Evolutionary conservation across 768 basidiomycete species (phyloP).

Genomic region (Leccinum barrowsii): DNA sequence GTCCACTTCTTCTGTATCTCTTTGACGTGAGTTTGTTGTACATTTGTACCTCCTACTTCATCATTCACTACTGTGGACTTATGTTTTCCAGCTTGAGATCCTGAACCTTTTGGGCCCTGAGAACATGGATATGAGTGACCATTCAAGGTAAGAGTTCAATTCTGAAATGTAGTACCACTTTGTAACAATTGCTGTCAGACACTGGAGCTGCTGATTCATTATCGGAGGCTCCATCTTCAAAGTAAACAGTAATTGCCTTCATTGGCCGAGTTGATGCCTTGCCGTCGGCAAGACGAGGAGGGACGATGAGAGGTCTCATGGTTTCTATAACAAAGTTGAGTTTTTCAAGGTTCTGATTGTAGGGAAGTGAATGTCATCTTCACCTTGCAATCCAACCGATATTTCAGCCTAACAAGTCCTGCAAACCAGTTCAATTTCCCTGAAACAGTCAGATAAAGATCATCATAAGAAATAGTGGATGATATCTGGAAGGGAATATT

Average conservation of each 20-base stretch:
- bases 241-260: not conserved
- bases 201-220: too few species aligned
- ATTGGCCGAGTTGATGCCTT: not conserved
- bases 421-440: not conserved
- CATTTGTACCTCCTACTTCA: too few species aligned
- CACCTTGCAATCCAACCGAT: slow-evolving; percentile 2
- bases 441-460: not conserved
- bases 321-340: not conserved
- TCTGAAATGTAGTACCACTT: too few species aligned
- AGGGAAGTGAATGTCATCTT: not conserved
- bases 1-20: too few species aligned
- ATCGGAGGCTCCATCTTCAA: not conserved
- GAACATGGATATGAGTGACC: too few species aligned
- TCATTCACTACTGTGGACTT: too few species aligned
- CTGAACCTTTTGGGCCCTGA: too few species aligned
- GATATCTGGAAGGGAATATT: not conserved
- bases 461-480: not conserved
- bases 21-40: too few species aligned
- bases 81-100: too few species aligned
- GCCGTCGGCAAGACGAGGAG: not conserved
- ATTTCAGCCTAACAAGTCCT: not conserved
- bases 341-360: not conserved
- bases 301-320: not conserved
- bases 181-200: too few species aligned
- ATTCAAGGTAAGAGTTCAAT: too few species aligned